These are phyloP conservation scores for Limonium bicolor DNA, from an alignment of 148 eudicot genomes.

Conservation along the genomic window DNA sequence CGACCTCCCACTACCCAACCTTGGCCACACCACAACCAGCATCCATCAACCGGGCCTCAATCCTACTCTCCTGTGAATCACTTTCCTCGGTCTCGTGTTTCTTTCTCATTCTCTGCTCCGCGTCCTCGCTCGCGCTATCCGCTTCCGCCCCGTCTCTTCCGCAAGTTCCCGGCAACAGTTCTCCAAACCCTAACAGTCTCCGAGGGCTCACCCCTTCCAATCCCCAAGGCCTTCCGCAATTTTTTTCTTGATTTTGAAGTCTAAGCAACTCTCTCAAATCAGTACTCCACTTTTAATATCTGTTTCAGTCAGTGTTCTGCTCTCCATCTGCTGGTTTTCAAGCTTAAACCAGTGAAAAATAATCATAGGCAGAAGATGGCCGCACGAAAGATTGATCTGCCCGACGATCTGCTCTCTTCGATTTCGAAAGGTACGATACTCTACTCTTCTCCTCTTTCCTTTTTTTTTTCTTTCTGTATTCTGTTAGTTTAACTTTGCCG, in stretches of 20 bases:
- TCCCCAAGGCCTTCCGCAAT: slow-evolving; percentile 4
- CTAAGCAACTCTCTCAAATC: not conserved
- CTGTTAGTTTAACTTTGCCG: not conserved
- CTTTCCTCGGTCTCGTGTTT: no score
- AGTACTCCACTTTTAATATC: not conserved
- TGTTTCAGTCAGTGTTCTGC: not conserved
- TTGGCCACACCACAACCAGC: no score
- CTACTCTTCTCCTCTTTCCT: not conserved
- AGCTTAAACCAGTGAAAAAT: slow-evolving; percentile 6
- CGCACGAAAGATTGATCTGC: slow-evolving; percentile 42
- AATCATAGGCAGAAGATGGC: slow-evolving; percentile 25
- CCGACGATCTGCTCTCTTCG: slow-evolving; percentile 59
- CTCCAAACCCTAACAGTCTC: slow-evolving; percentile 32
- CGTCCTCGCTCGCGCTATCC: not conserved
- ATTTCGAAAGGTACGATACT: slow-evolving; percentile 17
- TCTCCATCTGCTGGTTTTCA: not conserved
- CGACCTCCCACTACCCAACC: no score
- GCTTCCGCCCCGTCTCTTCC: slow-evolving; percentile 7
- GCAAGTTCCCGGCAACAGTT: slow-evolving; percentile 11
- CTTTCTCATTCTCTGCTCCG: no score
- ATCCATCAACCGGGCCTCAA: no score
- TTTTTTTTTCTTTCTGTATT: not conserved
- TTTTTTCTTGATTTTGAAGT: slow-evolving; percentile 1
- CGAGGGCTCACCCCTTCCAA: no score
- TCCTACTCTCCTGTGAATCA: no score